phyloP scores from a whole-genome alignment of 306 rosid species.

The Ammopiptanthus mongolicus region DNA sequence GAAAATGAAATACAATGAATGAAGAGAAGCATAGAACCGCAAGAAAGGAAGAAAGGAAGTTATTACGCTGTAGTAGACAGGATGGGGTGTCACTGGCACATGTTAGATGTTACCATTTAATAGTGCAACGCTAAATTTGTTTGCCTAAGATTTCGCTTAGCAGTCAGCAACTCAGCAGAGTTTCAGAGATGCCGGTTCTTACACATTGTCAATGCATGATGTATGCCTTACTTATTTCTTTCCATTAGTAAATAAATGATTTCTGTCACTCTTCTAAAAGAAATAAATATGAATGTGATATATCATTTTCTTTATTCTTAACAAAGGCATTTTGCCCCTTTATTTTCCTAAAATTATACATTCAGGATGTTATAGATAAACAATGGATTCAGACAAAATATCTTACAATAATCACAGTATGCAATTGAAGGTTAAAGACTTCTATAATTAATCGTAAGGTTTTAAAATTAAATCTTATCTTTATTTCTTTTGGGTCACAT shows the following conservation, averaged over 20 bases:
- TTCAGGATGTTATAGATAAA: not conserved
- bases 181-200: not conserved
- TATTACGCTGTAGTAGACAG: not conserved
- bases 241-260: not conserved
- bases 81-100: constrained; percentile 21
- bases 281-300: not conserved
- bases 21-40: not conserved
- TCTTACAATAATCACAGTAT: not conserved
- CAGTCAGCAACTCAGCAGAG: not conserved
- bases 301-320: not conserved
- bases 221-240: not conserved
- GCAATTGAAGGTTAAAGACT: no score
- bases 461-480: no score
- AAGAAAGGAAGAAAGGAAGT: not conserved
- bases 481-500: no score
- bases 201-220: constrained; percentile 5
- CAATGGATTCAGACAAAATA: not conserved
- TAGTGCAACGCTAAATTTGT: constrained; percentile 2
- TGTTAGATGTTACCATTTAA: constrained; percentile 8
- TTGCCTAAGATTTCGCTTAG: constrained; percentile 15
- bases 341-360: not conserved
- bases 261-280: not conserved
- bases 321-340: not conserved
- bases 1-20: not conserved
- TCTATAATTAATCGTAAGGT: no score